Percentiles rank a stretch among this genome's conserved stretches.
These are phyloP conservation scores for Kockovaella imperatae DNA, from an alignment of 768 basidiomycete genomes.

Conservation along the genomic window DNA sequence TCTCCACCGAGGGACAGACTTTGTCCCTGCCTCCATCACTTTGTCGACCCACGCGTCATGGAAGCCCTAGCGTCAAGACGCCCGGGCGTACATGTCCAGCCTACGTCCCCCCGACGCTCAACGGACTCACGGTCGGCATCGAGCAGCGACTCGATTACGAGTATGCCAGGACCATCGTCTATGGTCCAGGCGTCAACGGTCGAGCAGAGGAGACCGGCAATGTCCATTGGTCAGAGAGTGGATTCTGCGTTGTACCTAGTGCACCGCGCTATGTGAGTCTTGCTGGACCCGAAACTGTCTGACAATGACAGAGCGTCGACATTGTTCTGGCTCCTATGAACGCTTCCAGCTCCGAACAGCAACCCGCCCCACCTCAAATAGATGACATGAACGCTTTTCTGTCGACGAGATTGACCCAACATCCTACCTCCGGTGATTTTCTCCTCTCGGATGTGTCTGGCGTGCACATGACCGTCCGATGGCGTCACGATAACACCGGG, in stretches of 20 bases:
- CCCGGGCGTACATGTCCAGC: too few relatives aligned
- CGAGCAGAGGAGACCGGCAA: slow-evolving; percentile 14
- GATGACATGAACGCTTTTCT: slow-evolving; percentile 75
- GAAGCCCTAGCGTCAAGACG: too few relatives aligned
- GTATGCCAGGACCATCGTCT: slow-evolving; percentile 65
- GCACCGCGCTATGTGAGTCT: slow-evolving; percentile 27
- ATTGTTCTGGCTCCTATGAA: slow-evolving; percentile 60
- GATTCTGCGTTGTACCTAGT: slow-evolving; percentile 20
- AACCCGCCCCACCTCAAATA: too few relatives aligned
- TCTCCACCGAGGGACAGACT: slow-evolving; percentile 93
- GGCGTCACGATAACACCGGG: slow-evolving; percentile 70
- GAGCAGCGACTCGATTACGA: slow-evolving; percentile 67
- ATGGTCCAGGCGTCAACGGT: slow-evolving; percentile 39
- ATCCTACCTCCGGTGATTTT: slow-evolving; percentile 57
- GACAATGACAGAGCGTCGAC: slow-evolving; percentile 71
- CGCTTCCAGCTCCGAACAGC: slow-evolving; percentile 46
- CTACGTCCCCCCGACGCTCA: slow-evolving; percentile 47
- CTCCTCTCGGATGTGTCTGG: slow-evolving; percentile 70
- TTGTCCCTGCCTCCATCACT: slow-evolving; percentile 57
- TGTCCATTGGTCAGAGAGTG: slow-evolving; percentile 20
- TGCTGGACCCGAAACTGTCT: not conserved
- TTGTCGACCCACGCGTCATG: too few relatives aligned
- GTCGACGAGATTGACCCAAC: slow-evolving; percentile 57
- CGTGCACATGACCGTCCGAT: slow-evolving; percentile 67
- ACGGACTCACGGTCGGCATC: slow-evolving; percentile 61